Evolutionary conservation across 2,329 filamentous ascomycete species (phyloP), one percentile per base, ranked within the genome.

Genomic region (Xylaria sp.): DNA sequence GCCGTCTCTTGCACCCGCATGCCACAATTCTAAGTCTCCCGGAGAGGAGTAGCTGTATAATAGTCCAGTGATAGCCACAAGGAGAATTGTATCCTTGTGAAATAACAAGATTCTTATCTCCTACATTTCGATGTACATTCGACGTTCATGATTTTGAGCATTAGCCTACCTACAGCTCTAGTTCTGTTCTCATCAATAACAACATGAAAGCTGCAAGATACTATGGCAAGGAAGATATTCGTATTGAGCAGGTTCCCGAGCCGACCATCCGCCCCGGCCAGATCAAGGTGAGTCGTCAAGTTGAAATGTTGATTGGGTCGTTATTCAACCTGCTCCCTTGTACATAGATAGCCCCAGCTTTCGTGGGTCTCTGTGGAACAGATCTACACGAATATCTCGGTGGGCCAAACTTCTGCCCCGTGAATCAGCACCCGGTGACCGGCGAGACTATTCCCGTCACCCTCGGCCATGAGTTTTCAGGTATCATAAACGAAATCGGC

Each of bases 321-420:
- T 35, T 53, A 42, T 54, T 60, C 5, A 65, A 35, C 2, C 12
- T 3, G 2, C 21, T 35, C 13, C 16, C 27, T n/a, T n/a, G n/a
- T n/a, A n/a, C n/a, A n/a, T 25, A 65, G 63, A 48, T 65, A 44
- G 63, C 63, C 5, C 63, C 63, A 16, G 55, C 63, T 8, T 65
- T 60, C 27, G 63, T 65, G 21, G 63, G 63, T 21, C 37, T 65
- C 2, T 65, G 63, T 18, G 63, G 63, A 29, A 65, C 63, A 13
- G 63, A 65, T 42, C 55, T 65, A 9, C 63, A 65, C 55, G 63
- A 65, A 65, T 65, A 65, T 29, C 47, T 60, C 25, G 63, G 63
- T 5, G 63, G 63, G 2, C 63, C 63, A 1, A 47, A 47, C 23
- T 65, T 65, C 55, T 65, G 63, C 55, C 63, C 63, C 8, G 16